A percentile compares a stretch with the other conserved stretches of the same genome.
Conservation (phyloP, 2,329 filamentous ascomycete genomes). For the Xylariaceae sp. region DNA sequence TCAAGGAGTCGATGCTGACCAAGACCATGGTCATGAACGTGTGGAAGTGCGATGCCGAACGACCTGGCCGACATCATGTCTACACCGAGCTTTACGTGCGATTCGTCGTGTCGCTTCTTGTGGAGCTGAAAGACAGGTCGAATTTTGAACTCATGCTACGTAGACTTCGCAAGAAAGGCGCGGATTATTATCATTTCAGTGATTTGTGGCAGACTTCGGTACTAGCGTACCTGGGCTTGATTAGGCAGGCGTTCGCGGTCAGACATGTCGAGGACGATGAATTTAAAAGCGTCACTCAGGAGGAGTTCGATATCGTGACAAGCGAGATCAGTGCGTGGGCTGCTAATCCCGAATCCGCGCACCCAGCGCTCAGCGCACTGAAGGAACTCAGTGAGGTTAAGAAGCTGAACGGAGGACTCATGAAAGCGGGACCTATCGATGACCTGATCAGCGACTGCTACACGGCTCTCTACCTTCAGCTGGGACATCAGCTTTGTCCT, state of each 20-base stretch:
- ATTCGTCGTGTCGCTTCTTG: constrained; percentile 73
- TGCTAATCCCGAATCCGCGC: constrained; percentile 34
- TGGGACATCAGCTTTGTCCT: constrained; percentile 57
- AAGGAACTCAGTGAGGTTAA: constrained; percentile 57
- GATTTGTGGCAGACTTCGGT: constrained; percentile 58
- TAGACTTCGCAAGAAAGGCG: constrained; percentile 74
- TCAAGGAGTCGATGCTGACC: constrained; percentile 71
- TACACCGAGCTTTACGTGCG: constrained; percentile 84
- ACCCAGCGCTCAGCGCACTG: constrained; percentile 49
- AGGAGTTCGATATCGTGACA: constrained; percentile 56
- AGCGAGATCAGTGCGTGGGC: constrained; percentile 55
- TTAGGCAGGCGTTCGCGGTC: constrained; percentile 48
- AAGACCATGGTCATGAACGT: constrained; percentile 94
- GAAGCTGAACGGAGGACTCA: constrained; percentile 78
- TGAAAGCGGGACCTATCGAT: constrained; percentile 82
- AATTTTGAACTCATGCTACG: constrained; percentile 76
- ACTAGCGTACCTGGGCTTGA: constrained; percentile 48
- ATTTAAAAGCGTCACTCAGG: constrained; percentile 50
- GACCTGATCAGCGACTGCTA: constrained; percentile 93
- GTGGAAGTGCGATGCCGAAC: constrained; percentile 88
- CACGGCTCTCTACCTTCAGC: constrained; percentile 66
- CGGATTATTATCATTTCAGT: constrained; percentile 65
- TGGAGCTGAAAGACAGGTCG: constrained; percentile 68
- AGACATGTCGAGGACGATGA: constrained; percentile 46
- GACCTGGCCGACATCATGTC: constrained; percentile 81